Evolutionary conservation across 768 basidiomycete genomes (phyloP).

Genomic region (Xerocomus brunneocitrinus): DNA sequence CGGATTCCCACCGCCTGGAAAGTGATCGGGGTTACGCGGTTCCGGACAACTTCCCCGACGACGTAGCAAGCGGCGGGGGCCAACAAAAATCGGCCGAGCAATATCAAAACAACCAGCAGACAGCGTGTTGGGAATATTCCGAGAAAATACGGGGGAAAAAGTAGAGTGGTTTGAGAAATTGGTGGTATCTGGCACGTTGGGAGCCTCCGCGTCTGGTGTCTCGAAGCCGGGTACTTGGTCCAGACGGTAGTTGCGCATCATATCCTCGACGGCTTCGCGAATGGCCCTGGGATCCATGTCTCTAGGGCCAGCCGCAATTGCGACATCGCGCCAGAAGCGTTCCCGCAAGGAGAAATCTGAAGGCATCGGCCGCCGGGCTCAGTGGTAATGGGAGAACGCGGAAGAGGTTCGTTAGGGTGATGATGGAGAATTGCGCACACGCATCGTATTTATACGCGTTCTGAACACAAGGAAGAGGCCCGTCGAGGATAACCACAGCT

Average conservation of each 20-base stretch:
- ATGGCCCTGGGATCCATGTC: conserved; percentile 10
- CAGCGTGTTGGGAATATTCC: background rate
- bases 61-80: conserved; percentile 5
- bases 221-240: conserved; percentile 19
- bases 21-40: conserved; percentile 8
- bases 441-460: conserved; percentile 5
- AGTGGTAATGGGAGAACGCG: conserved; percentile 2
- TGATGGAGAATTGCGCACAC: background rate
- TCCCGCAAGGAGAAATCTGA: conserved; percentile 11
- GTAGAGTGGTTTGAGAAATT: conserved; percentile 15
- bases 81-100: conserved; percentile 13
- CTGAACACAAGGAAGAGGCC: conserved; percentile 4
- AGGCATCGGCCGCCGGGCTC: conserved; percentile 19
- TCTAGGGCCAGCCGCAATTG: conserved; percentile 6
- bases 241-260: conserved; percentile 20
- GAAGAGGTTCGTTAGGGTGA: background rate
- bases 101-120: conserved; percentile 1
- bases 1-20: conserved; percentile 19
- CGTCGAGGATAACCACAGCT: background rate
- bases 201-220: background rate
- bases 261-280: conserved; percentile 19
- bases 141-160: conserved; percentile 21
- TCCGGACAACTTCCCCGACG: conserved; percentile 6
- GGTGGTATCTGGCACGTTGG: conserved; percentile 4
- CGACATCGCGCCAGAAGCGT: conserved; percentile 26